Percentiles rank a stretch among this genome's conserved stretches.
These are phyloP conservation scores for Plasmodium malariae DNA, from an alignment of 169 alveolate species.

Conservation along the genomic window DNA sequence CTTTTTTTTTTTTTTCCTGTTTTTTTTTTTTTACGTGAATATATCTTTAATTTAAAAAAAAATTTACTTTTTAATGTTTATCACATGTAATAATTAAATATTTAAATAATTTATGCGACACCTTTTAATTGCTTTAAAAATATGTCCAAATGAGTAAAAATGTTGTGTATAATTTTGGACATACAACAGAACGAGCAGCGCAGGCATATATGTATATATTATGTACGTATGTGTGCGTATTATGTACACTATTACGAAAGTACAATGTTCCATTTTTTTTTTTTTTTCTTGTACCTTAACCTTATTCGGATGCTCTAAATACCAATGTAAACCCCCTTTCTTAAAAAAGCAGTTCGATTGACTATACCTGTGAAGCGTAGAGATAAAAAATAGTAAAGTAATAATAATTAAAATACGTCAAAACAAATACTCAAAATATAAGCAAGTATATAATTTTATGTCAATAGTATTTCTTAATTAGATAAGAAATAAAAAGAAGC, in stretches of 20 bases:
- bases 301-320: background rate
- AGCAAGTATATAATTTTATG: too few relatives aligned
- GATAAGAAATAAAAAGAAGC: too few relatives aligned
- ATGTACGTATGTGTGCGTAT: too few relatives aligned
- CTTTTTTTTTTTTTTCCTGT: too few relatives aligned
- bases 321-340: too few relatives aligned
- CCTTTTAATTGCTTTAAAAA: slow-evolving; percentile 12
- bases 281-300: background rate
- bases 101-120: background rate
- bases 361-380: too few relatives aligned
- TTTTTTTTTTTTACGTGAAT: background rate
- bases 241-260: background rate
- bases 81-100: slow-evolving; percentile 8
- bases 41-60: slow-evolving; percentile 4
- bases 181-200: background rate
- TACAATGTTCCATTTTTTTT: background rate
- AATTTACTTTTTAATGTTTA: background rate
- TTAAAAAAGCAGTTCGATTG: too few relatives aligned
- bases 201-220: too few relatives aligned
- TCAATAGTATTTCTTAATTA: too few relatives aligned
- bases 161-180: background rate
- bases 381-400: too few relatives aligned
- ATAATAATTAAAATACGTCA: too few relatives aligned
- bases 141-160: background rate
- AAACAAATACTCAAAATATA: too few relatives aligned